Evolutionary conservation across 139 green algal species (phyloP), one percentile per base, ranked within the genome.

Genomic region (Tetraselmis striata): DNA sequence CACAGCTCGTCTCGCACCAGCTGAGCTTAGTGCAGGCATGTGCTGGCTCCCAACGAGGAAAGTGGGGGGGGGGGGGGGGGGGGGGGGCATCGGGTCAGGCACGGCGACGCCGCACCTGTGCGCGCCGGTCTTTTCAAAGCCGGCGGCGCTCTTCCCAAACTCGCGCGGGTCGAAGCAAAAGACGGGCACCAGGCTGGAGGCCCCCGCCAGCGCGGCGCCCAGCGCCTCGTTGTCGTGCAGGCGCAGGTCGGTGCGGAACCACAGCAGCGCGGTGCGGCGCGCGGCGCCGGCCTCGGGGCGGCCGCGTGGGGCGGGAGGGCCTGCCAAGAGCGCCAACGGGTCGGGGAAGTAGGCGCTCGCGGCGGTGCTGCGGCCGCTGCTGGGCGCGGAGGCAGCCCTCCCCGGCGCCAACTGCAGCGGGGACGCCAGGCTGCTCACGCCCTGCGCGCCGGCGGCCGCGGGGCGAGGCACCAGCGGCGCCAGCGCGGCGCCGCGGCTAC

Each of bases 161-260:
- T 94, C 90, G 0, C 90, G 83, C 0, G 90, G 90, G 86, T 94
- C 90, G 75, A 94, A 94, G 67, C 85, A 83, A 81, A 88, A 94
- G 31, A 94, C 85, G 0, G 87, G 88, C 81, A 93, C 58, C 1
- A 94, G 74, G 29, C 81, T 84, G 29, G 67, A 81, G 30, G 78
- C 31, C 28, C 82, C 77, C 2, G 67, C 23, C 30, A 32, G 77
- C 2, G 90, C 90, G 1, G 29, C 30, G 29, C 74, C 77, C 32
- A 94, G 85, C 0, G 90, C 81, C 45, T 89, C 86, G 77, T 94
- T 87, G 81, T 94, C 90, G 76, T 94, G 90, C 77, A 93, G 80
- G 28, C 90, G 88, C 80, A 94, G 90, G 86, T 94, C 90, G 82
- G 77, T 88, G 32, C 87, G 86, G 28, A 92, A 88, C 86, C 86